Evolutionary conservation across 2,329 filamentous ascomycete genomes (phyloP).

Genomic region (Aspergillus calidoustus): DNA sequence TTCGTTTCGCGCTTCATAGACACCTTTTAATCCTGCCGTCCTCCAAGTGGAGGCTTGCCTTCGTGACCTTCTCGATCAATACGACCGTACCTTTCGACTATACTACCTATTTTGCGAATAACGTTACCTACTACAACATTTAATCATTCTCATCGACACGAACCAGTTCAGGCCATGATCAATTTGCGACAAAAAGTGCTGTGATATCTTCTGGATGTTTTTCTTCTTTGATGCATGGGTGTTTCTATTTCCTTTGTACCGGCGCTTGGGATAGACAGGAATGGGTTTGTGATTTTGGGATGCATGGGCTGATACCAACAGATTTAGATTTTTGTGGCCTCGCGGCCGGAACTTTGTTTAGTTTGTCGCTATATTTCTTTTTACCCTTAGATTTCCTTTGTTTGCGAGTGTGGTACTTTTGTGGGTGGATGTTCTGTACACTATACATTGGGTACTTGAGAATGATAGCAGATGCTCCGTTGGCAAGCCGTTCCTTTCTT

Average conservation of each 20-base stretch:
- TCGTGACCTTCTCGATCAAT: conserved; percentile 30
- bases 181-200: conserved; percentile 31
- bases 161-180: conserved; percentile 25
- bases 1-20: conserved; percentile 32
- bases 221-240: conserved; percentile 17
- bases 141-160: conserved; percentile 26
- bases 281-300: conserved; percentile 36
- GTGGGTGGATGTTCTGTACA: conserved; percentile 22
- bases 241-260: conserved; percentile 25
- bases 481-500: conserved; percentile 12
- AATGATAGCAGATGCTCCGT: conserved; percentile 21
- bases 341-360: conserved; percentile 37
- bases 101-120: conserved; percentile 26
- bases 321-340: conserved; percentile 43
- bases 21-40: conserved; percentile 30
- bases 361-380: conserved; percentile 27
- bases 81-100: conserved; percentile 32
- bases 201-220: conserved; percentile 19
- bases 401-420: conserved; percentile 27
- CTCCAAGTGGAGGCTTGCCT: conserved; percentile 17
- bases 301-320: conserved; percentile 47
- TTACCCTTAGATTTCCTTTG: conserved; percentile 21
- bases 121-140: conserved; percentile 15
- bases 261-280: conserved; percentile 48
- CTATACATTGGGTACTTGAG: conserved; percentile 20